These are phyloP conservation scores for Debaryomycetaceae sp. DNA, from an alignment of 1,139 yeast genomes.

Conservation along the genomic window DNA sequence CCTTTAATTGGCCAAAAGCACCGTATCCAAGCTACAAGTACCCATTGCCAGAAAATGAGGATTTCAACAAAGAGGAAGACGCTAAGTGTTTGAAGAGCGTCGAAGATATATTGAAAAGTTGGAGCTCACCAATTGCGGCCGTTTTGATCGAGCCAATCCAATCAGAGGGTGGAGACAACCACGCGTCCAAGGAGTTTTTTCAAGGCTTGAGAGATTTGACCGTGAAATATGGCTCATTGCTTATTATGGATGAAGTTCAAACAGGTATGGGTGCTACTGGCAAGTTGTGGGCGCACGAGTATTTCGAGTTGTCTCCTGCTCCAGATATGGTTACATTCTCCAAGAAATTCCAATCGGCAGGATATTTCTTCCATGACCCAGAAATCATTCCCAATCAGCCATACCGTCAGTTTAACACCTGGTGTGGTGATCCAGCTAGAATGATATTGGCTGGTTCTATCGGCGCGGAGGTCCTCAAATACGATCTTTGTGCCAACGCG, in stretches of 20 bases:
- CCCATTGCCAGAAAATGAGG: slow-evolving; percentile 59
- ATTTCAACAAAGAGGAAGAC: slow-evolving; percentile 62
- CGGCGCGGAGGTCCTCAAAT: slow-evolving; percentile 57
- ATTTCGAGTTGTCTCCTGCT: slow-evolving; percentile 66
- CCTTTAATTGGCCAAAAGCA: slow-evolving; percentile 86
- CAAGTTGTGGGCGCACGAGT: slow-evolving; percentile 82
- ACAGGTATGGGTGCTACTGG: slow-evolving; percentile 90
- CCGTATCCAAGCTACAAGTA: slow-evolving; percentile 73
- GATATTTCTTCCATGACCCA: slow-evolving; percentile 72
- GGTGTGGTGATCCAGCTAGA: slow-evolving; percentile 89
- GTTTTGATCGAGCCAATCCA: slow-evolving; percentile 77
- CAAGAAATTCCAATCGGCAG: slow-evolving; percentile 84
- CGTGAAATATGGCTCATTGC: slow-evolving; percentile 58
- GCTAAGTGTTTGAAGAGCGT: slow-evolving; percentile 59
- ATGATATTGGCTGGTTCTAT: slow-evolving; percentile 70
- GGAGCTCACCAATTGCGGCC: slow-evolving; percentile 72
- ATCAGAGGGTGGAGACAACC: slow-evolving; percentile 88
- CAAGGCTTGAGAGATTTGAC: slow-evolving; percentile 75
- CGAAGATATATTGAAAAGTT: slow-evolving; percentile 52
- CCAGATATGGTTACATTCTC: slow-evolving; percentile 84
- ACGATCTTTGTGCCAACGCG: slow-evolving; percentile 55
- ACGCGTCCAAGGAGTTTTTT: slow-evolving; percentile 71
- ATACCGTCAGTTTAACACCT: slow-evolving; percentile 84
- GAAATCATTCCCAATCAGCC: slow-evolving; percentile 67
- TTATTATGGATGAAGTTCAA: slow-evolving; percentile 82